Evolutionary conservation across 2,329 filamentous ascomycete genomes (phyloP), one percentile per base, ranked within the genome.

Genomic region (Fusarium haematococcum): DNA sequence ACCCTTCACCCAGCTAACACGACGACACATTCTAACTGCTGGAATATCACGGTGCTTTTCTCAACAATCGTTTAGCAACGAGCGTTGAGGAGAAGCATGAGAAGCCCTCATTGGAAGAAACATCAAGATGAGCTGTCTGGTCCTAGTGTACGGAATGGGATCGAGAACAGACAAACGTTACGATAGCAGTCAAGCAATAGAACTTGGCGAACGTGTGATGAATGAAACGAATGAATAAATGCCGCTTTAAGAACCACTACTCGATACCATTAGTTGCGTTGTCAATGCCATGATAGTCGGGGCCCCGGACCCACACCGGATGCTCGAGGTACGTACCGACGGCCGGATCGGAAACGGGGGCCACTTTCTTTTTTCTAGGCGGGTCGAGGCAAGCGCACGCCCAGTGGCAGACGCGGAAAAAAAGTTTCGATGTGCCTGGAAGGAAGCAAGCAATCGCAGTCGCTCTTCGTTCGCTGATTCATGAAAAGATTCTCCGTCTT

Each of bases 1-100:
- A 75, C 58, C 62, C 71, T 54, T 77, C 75, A 33, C 71, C 75
- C 56, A 77, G 65, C 64, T 77, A 70, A 67, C 62, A 64, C 35
- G 41, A 54, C 45, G n/a, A 59, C 48, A 50, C 62, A n/a, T 16
- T 8, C 14, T 5, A 16, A 35, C n/a, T 23, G 58, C 9, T 23
- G n/a, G 20, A 27, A 54, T 43, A 18, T 18, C 10, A 23, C 39
- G 10, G 27, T 16, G 41, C 14, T 18, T 30, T 59, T 11, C 9
- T 33, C 16, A 13, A 14, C 10, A 10, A 45, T 9, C 27, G n/a
- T 18, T 16, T 6, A 16, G 41, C n/a, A 45, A 16, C 13, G 23
- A 41, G n/a, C 3, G 13, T 18, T 27, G 20, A 23, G 7, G 25
- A 16, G 23, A 48, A 14, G 20, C 20, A 48, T 48, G 43, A 25